Evolutionary conservation across 192 early-diverging fungal species (phyloP), one percentile per base, ranked within the genome.

Genomic region (Coemansia sp.): DNA sequence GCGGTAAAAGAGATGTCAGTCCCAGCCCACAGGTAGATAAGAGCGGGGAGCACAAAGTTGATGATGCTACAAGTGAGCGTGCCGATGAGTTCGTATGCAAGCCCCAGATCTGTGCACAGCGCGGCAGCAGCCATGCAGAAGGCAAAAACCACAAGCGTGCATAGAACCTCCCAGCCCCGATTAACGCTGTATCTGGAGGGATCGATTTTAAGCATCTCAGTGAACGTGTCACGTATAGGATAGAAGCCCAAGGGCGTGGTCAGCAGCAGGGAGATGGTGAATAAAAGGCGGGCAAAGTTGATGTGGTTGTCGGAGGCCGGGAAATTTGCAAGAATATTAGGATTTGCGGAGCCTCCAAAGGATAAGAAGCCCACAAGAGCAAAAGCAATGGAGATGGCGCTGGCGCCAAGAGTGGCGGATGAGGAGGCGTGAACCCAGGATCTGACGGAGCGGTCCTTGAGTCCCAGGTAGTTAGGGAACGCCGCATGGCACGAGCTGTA

Each of bases 291-390:
- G 1, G 84, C 87, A 57, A 86, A 47, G 68, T 90, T 90, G 60
- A 89, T 86, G 21, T 79, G 63, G 16, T 49, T 56, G 65, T 90
- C 89, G 7, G 84, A 77, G 0, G 61, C 39, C 0, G 88, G 87
- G 59, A 90, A 90, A 60, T 85, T 88, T 40, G 80, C 84, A 45
- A 90, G 84, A 44, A 90, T 80, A 41, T 90, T 90, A 42, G 88
- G 77, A 41, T 77, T 21, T 1, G 85, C 82, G 41, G 74, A 76
- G 21, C 72, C 69, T 50, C 89, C 89, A 74, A 90, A 90, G 10
- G 81, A 75, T 18, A 89, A 60, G 58, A 84, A 89, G 6, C 89
- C 89, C 44, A 84, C 72, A 26, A 85, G 68, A 6, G 86, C 89
- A 84, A 90, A 89, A 11, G 77, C 70, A 40, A 79, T 81, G 4